Evolutionary conservation across 805 yeast species (phyloP).

Genomic region (Wickerhamia fluorescens): DNA sequence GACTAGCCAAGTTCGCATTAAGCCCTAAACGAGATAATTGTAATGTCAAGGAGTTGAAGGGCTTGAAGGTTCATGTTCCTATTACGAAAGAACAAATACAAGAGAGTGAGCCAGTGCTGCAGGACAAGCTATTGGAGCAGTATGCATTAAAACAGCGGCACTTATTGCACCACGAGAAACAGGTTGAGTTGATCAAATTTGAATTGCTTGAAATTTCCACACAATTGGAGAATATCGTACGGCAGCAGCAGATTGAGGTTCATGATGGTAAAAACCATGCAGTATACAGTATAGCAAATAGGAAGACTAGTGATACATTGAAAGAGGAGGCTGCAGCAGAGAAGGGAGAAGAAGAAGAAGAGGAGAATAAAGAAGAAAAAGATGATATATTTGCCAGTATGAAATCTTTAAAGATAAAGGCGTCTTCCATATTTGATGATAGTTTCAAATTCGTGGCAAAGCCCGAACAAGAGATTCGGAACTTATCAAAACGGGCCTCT

Average conservation of each 20-base stretch:
- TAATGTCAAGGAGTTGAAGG: too few species aligned
- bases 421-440: slow-evolving; percentile 10
- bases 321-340: neutral
- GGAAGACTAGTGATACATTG: neutral
- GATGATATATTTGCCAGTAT: slow-evolving; percentile 7
- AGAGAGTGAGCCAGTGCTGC: too few species aligned
- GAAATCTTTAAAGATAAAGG: slow-evolving; percentile 9
- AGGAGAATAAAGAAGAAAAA: neutral
- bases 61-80: too few species aligned
- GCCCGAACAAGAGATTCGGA: too few species aligned
- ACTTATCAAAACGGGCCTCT: too few species aligned
- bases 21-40: slow-evolving; percentile 4
- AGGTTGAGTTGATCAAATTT: slow-evolving; percentile 23
- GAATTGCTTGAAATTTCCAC: slow-evolving; percentile 27
- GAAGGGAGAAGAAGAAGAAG: neutral
- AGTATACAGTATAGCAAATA: neutral
- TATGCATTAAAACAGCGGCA: slow-evolving; percentile 49
- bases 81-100: too few species aligned
- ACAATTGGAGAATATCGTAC: slow-evolving; percentile 10
- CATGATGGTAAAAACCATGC: neutral
- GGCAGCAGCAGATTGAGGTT: neutral
- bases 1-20: slow-evolving; percentile 40
- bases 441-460: too few species aligned
- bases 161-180: slow-evolving; percentile 42
- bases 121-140: slow-evolving; percentile 12